A percentile compares a stretch with the other conserved stretches of the same genome.
These are phyloP conservation scores for Saturnispora halmiae DNA, from an alignment of 805 yeast species.

Conservation along the genomic window DNA sequence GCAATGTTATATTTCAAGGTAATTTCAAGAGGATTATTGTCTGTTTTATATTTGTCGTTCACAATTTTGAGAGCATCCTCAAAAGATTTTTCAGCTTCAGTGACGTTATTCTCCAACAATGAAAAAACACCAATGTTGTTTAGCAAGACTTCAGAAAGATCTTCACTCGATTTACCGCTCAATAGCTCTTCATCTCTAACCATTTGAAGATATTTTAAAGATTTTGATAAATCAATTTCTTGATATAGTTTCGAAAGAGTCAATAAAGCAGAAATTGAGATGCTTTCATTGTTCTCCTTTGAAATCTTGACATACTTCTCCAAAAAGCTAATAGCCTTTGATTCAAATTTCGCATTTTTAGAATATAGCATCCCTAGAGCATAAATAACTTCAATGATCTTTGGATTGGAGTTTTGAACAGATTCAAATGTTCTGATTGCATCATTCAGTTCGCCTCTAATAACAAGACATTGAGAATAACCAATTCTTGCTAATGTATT, in stretches of 20 bases:
- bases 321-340: conserved; percentile 52
- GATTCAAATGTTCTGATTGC: conserved; percentile 80
- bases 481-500: conserved; percentile 72
- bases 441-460: conserved; percentile 67
- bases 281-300: conserved; percentile 48
- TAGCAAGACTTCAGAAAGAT: conserved; percentile 49
- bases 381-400: conserved; percentile 63
- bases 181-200: conserved; percentile 40
- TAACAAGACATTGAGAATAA: conserved; percentile 73
- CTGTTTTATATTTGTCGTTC: conserved; percentile 14
- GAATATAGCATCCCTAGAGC: conserved; percentile 71
- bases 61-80: conserved; percentile 33
- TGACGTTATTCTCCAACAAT: conserved; percentile 38
- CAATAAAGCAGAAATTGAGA: conserved; percentile 54
- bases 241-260: conserved; percentile 67
- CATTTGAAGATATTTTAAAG: conserved; percentile 45
- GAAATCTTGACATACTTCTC: conserved; percentile 64
- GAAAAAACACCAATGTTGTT: conserved; percentile 84
- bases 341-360: conserved; percentile 28
- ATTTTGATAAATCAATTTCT: conserved; percentile 51
- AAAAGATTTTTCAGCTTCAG: conserved; percentile 48
- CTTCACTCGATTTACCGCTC: conserved; percentile 32
- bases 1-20: conserved; percentile 69
- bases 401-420: conserved; percentile 54
- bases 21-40: conserved; percentile 23